Evolutionary conservation across 139 green algal species (phyloP), one percentile per base, ranked within the genome.

Genomic region (Asterochloris sp.): DNA sequence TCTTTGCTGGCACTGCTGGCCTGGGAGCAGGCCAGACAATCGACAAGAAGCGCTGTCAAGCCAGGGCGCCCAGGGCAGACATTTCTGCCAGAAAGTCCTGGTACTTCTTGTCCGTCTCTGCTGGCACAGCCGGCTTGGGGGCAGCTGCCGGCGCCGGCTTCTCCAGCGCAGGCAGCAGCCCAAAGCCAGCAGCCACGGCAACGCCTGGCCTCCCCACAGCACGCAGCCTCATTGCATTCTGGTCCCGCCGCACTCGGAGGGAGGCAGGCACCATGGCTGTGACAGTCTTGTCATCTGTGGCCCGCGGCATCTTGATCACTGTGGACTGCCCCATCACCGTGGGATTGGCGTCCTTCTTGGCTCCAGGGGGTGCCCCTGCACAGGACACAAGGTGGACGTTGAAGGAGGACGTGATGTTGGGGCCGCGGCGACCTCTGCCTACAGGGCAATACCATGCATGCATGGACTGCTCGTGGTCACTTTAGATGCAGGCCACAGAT

Each of bases 201-300:
- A 27, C 79, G 17, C 63, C 77, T 38, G 29, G 17, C 16, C n/a
- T 17, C 29, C 60, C 26, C 67, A 11, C 61, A 19, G 76, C 62
- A 60, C n/a, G 29, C 12, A 23, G 71, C 12, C 6, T 27, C 15
- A 28, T 75, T 62, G 64, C 66, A 62, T 16, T 29, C 21, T 83
- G 78, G 54, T 95, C 92, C 11, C 92, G 80, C 63, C 83, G 82
- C 29, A 96, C 85, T 11, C 88, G 87, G 74, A 97, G 84, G 10
- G 91, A 90, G 0, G 94, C 89, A 17, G 94, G 94, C 19, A 97
- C 90, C 91, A 95, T 89, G 24, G 81, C 84, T 0, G 88, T 89
- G 12, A 89, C 78, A 63, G 79, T 82, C 63, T 60, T 79, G 62
- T 86, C 83, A 8, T 83, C 62, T 69, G 24, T 80, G 67, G 94